phyloP scores from a whole-genome alignment of 2,329 filamentous ascomycete genomes.

The Apiospora aurea region DNA sequence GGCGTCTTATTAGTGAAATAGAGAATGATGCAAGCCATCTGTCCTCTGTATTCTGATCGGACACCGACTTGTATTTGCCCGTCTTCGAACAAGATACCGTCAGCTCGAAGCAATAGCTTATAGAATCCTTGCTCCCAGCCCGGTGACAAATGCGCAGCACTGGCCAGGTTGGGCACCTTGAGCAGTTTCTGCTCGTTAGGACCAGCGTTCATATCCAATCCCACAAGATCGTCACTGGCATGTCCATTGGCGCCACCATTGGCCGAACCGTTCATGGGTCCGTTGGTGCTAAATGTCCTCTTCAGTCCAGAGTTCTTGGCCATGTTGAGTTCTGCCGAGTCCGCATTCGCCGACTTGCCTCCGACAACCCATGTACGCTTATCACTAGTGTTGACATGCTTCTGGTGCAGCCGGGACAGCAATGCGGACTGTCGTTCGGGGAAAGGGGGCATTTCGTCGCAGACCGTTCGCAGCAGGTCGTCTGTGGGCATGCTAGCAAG shows the following conservation, averaged over 20 bases:
- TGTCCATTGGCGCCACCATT: constrained; percentile 58
- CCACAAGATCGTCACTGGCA: constrained; percentile 73
- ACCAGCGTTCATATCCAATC: constrained; percentile 77
- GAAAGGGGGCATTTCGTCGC: constrained; percentile 98
- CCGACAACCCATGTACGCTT: constrained; percentile 98
- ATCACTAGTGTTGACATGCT: constrained; percentile 90
- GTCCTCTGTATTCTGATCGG: constrained; percentile 92
- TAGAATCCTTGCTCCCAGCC: constrained; percentile 95
- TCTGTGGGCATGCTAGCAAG: constrained; percentile 87
- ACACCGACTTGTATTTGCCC: constrained; percentile 91
- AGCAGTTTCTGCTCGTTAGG: constrained; percentile 63
- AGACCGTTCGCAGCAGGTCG: constrained; percentile 89
- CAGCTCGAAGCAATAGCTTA: constrained; percentile 76
- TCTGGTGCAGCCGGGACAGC: constrained; percentile 91
- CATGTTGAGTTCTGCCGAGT: constrained; percentile 80
- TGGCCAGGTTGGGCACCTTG: constrained; percentile 84
- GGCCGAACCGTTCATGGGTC: constrained; percentile 52
- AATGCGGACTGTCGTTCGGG: constrained; percentile 92
- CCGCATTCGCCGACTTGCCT: constrained; percentile 90
- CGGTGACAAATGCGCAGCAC: constrained; percentile 89
- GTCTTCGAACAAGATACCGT: constrained; percentile 94
- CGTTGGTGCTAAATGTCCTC: constrained; percentile 77
- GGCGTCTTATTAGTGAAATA: constrained; percentile 97
- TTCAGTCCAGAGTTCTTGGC: constrained; percentile 84
- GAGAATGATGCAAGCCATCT: constrained; percentile 92